Conservation (phyloP, 2,329 filamentous ascomycete species). For the Botrytis aclada region DNA sequence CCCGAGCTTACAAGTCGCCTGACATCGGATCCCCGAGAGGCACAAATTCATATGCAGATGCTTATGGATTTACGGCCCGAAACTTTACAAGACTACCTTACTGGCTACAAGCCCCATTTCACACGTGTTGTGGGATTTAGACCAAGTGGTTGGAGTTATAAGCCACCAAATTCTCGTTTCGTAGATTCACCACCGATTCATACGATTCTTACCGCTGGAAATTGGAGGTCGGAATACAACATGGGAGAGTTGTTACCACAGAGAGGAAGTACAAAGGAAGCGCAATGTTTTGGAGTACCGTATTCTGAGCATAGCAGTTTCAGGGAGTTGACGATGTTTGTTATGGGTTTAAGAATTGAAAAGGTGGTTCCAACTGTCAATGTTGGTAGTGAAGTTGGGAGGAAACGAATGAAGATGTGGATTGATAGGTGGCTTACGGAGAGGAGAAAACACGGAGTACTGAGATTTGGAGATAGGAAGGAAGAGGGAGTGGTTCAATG, state of each 20-base stretch:
- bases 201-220: slow-evolving; percentile 56
- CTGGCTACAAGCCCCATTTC: slow-evolving; percentile 76
- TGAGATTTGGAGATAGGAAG: slow-evolving; percentile 38
- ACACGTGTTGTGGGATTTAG: slow-evolving; percentile 84
- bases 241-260: slow-evolving; percentile 74
- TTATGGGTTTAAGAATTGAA: slow-evolving; percentile 82
- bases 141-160: slow-evolving; percentile 92
- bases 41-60: slow-evolving; percentile 97
- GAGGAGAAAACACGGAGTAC: slow-evolving; percentile 53
- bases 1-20: slow-evolving; percentile 73
- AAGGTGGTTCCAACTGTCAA: slow-evolving; percentile 94
- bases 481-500: slow-evolving; percentile 33
- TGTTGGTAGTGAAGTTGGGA: slow-evolving; percentile 56
- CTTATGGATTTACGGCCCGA: slow-evolving; percentile 91
- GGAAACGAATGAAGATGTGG: slow-evolving; percentile 63
- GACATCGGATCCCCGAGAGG: slow-evolving; percentile 75
- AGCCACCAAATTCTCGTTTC: slow-evolving; percentile 63
- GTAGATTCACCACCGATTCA: slow-evolving; percentile 61
- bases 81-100: slow-evolving; percentile 85
- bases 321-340: slow-evolving; percentile 88
- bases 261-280: slow-evolving; percentile 76
- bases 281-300: slow-evolving; percentile 87
- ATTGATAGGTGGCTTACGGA: slow-evolving; percentile 61
- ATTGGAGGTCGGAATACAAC: slow-evolving; percentile 72
- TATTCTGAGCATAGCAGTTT: slow-evolving; percentile 97